phyloP scores from a whole-genome alignment of 2,329 filamentous ascomycete species.

The Aspergillus awamori region DNA sequence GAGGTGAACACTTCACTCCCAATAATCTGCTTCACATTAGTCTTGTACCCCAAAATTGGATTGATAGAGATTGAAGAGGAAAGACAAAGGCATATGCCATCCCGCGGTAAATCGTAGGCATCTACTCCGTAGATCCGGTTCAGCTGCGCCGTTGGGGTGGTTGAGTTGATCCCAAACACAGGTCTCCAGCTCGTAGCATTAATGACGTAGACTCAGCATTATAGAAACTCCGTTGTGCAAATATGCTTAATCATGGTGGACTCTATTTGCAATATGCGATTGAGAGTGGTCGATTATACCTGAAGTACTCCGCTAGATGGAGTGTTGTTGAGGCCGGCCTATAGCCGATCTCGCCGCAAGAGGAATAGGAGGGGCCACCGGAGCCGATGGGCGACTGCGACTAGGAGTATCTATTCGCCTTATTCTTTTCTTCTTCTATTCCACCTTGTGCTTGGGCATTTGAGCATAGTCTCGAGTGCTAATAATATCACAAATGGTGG shows the following conservation, averaged over 20 bases:
- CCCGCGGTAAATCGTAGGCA: background rate
- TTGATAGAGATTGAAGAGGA: background rate
- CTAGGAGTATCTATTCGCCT: slow-evolving; percentile 4
- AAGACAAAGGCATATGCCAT: background rate
- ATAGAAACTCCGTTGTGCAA: background rate
- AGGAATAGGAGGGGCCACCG: slow-evolving; percentile 9
- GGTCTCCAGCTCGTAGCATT: background rate
- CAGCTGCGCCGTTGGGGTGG: background rate
- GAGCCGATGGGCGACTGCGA: background rate
- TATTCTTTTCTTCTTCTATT: background rate
- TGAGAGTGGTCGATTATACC: background rate
- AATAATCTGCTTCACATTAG: background rate
- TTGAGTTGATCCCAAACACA: background rate
- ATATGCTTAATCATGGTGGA: background rate
- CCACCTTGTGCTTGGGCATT: background rate
- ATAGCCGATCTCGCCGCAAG: slow-evolving; percentile 6
- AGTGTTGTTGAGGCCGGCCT: slow-evolving; percentile 1
- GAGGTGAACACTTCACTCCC: background rate
- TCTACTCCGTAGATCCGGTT: background rate
- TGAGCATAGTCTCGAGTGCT: background rate
- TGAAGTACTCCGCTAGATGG: background rate
- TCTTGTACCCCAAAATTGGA: background rate
- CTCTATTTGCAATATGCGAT: background rate
- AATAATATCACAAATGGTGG: background rate
- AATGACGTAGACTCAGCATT: background rate